Conservation (phyloP, 352 stramenopile genomes). For the Globisporangium irregulare region DNA sequence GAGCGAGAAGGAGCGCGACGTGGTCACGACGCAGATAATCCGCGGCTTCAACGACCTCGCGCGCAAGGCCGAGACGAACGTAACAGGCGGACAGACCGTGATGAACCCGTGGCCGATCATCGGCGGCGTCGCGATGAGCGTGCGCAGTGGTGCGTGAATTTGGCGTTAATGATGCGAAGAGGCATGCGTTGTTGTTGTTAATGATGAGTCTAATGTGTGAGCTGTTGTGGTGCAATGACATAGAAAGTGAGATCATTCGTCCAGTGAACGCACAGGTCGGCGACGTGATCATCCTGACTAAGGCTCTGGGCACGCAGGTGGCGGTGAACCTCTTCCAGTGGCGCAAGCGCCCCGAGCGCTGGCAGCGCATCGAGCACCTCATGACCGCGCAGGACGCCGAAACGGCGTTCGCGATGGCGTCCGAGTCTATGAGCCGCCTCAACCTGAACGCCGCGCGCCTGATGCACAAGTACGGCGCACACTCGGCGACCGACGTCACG, state of each 20-base stretch:
- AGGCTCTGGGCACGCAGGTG: slow-evolving; percentile 93
- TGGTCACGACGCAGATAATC: slow-evolving; percentile 94
- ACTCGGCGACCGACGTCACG: slow-evolving; percentile 95
- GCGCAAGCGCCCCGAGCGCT: slow-evolving; percentile 80
- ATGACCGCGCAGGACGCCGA: slow-evolving; percentile 70
- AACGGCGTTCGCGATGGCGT: slow-evolving; percentile 89
- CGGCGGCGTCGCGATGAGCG: slow-evolving; percentile 90
- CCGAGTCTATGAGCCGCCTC: slow-evolving; percentile 92
- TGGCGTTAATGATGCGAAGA: not conserved
- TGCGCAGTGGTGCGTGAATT: slow-evolving; percentile 51
- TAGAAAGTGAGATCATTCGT: slow-evolving; percentile 80
- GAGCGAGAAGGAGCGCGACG: slow-evolving; percentile 86
- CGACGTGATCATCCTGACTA: slow-evolving; percentile 93
- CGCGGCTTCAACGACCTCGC: slow-evolving; percentile 91
- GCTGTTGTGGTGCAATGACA: slow-evolving; percentile 15
- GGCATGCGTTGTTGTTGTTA: not conserved
- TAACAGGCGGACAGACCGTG: slow-evolving; percentile 94
- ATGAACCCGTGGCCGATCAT: slow-evolving; percentile 96
- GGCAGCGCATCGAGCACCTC: slow-evolving; percentile 69
- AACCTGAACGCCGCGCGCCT: slow-evolving; percentile 90
- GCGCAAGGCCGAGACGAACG: slow-evolving; percentile 83
- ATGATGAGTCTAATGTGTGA: not conserved
- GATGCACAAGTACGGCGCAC: slow-evolving; percentile 91
- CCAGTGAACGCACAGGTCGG: slow-evolving; percentile 86
- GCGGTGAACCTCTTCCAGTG: slow-evolving; percentile 93